Percentiles rank a stretch among this genome's conserved stretches.
Conservation (phyloP, 768 basidiomycete species). For the Leccinum rimulosum region DNA sequence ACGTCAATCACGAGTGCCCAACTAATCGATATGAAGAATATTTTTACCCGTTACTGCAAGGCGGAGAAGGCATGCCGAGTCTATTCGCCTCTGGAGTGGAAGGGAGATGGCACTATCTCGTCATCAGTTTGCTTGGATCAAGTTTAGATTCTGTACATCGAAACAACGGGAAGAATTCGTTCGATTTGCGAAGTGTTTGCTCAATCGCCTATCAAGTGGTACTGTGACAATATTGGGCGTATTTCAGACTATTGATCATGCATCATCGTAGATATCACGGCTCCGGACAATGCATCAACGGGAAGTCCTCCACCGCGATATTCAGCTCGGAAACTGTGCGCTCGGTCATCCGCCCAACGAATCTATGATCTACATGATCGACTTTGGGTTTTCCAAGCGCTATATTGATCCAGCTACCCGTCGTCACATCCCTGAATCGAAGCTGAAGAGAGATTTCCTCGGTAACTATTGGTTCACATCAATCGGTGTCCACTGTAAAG, state of each 20-base stretch:
- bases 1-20: slow-evolving; percentile 67
- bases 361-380: slow-evolving; percentile 73
- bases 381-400: slow-evolving; percentile 80
- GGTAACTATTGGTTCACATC: slow-evolving; percentile 88
- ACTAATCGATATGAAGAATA: slow-evolving; percentile 70
- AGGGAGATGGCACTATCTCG: slow-evolving; percentile 66
- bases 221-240: slow-evolving; percentile 23
- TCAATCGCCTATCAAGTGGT: slow-evolving; percentile 78
- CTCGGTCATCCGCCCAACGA: slow-evolving; percentile 60
- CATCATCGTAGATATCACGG: slow-evolving; percentile 53
- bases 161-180: slow-evolving; percentile 49
- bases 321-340: slow-evolving; percentile 76
- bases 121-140: slow-evolving; percentile 70
- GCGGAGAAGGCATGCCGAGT: slow-evolving; percentile 69
- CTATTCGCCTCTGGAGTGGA: slow-evolving; percentile 62
- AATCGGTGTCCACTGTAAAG: slow-evolving; percentile 73
- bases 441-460: slow-evolving; percentile 67
- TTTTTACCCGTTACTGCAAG: slow-evolving; percentile 69
- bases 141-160: slow-evolving; percentile 66
- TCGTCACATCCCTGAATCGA: slow-evolving; percentile 72
- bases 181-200: slow-evolving; percentile 73
- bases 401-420: slow-evolving; percentile 66
- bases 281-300: slow-evolving; percentile 75
- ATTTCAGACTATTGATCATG: slow-evolving; percentile 8
- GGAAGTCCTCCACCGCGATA: slow-evolving; percentile 74